Percentiles rank a stretch among this genome's conserved stretches.
Conservation (phyloP, 2,329 filamentous ascomycete genomes). For the Dactylellina haptotyla region DNA sequence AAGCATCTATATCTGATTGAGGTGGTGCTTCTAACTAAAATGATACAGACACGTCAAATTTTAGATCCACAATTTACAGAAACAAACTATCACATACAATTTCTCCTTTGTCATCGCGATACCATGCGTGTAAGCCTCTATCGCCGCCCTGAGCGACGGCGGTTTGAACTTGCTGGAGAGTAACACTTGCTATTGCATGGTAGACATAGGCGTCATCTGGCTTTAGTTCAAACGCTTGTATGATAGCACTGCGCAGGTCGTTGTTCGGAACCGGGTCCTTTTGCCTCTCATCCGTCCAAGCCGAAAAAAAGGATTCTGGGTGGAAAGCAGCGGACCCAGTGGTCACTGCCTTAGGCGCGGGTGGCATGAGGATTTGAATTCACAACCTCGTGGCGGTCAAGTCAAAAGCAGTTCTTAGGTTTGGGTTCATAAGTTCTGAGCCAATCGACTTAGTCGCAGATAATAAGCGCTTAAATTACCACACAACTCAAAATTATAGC, state of each 20-base stretch:
- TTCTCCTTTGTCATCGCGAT: constrained; percentile 62
- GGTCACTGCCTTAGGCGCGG: constrained; percentile 56
- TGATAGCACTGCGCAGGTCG: constrained; percentile 64
- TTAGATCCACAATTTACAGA: not conserved
- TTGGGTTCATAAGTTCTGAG: too few species aligned
- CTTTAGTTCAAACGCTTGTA: constrained; percentile 64
- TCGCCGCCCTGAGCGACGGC: constrained; percentile 64
- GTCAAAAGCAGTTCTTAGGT: not conserved
- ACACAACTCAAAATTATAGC: not conserved
- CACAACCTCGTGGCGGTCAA: too few species aligned
- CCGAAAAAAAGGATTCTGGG: constrained; percentile 63
- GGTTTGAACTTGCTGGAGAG: constrained; percentile 65
- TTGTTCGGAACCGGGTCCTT: constrained; percentile 61
- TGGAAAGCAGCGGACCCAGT: constrained; percentile 63
- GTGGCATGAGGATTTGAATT: constrained; percentile 5
- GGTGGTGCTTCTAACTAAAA: constrained; percentile 63
- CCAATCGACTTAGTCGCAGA: too few species aligned
- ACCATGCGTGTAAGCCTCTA: constrained; percentile 67
- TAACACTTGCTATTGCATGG: constrained; percentile 66
- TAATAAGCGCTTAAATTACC: not conserved
- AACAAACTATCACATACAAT: constrained; percentile 59
- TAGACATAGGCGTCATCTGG: constrained; percentile 65
- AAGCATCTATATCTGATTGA: constrained; percentile 71
- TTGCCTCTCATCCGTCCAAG: constrained; percentile 62
- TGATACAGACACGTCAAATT: not conserved